Evolutionary conservation across 1,284 basidiomycete species (phyloP), one percentile per base, ranked within the genome.

Genomic region (Pseudozyma tsukubaensis): DNA sequence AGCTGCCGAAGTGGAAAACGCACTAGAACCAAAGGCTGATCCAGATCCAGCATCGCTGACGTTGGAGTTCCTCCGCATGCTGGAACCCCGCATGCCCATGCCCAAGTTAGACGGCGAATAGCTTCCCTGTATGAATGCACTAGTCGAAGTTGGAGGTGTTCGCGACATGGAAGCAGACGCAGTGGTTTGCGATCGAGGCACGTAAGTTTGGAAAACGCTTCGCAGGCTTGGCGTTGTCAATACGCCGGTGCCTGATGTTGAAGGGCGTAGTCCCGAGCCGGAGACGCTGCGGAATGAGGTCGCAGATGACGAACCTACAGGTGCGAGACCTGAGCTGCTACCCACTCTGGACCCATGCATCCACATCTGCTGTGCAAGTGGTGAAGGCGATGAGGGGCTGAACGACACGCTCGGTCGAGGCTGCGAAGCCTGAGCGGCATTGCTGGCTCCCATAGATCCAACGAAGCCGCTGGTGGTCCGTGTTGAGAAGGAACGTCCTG

Each of bases 331-430:
- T 16, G 53, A 34, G 6, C 49, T 56, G 3, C 56, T 48, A 21
- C 45, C 45, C 0, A 32, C 12, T 24, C 60, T 64, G 1, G 57
- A 50, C 18, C 61, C 55, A 32, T 74, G 65, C 42, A 63, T 37
- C 10, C 62, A 70, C 59, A 79, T 64, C 50, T 80, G 77, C 39
- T 74, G 65, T n/a, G 66, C 75, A 1, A 80, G 60, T 18, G 77
- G 78, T 4, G 77, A 80, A 7, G 78, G 66, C 11, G 77, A 79
- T 8, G 75, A 79, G 1, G 77, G 75, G 44, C 73, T 78, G 52
- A 72, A 80, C 1, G 78, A 79, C 24, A 62, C 57, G 29, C 73
- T 72, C 0, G 62, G 45, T 19, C 78, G 58, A 21, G 66, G 19
- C 42, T 65, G 72, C 2, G 59, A 35, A 10, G 56, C 48, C 2